Percentiles rank a stretch among this genome's conserved stretches.
phyloP scores from a whole-genome alignment of 2,329 filamentous ascomycete species.

The Xylaria sp. region DNA sequence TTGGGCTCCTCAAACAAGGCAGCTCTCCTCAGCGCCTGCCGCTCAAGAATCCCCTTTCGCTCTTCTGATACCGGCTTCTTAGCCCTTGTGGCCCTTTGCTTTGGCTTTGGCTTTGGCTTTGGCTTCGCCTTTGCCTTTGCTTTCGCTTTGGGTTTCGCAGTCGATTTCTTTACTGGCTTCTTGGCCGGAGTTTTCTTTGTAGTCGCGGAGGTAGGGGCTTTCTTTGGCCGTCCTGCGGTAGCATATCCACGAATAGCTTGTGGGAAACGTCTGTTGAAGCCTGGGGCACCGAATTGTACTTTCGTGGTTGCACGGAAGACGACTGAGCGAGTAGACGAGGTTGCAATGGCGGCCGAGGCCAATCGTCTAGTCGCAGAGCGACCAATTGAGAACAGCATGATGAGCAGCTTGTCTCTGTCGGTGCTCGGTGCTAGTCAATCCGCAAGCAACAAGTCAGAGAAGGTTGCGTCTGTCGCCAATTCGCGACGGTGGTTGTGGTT shows the following conservation, averaged over 20 bases:
- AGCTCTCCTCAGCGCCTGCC: conserved; percentile 51
- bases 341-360: conserved; percentile 39
- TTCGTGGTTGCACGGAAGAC: conserved; percentile 35
- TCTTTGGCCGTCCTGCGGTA: conserved; percentile 37
- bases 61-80: conserved; percentile 36
- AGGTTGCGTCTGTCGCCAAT: conserved; percentile 2
- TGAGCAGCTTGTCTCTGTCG: conserved; percentile 30
- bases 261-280: conserved; percentile 19
- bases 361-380: conserved; percentile 54
- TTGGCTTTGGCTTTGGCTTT: conserved; percentile 5
- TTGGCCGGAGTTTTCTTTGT: conserved; percentile 41
- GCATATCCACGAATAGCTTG: conserved; percentile 37
- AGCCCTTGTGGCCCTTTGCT: conserved; percentile 7
- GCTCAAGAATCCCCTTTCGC: conserved; percentile 44
- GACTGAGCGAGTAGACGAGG: conserved; percentile 38
- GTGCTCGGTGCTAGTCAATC: background rate
- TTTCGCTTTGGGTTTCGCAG: conserved; percentile 39
- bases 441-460: background rate
- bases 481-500: background rate
- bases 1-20: conserved; percentile 57
- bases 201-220: conserved; percentile 23
- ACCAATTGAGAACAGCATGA: conserved; percentile 58
- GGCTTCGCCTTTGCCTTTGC: conserved; percentile 1
- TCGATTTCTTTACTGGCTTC: conserved; percentile 43
- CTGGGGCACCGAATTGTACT: conserved; percentile 17